Base-by-base conservation (phyloP, 2,329 filamentous ascomycete species). In the Fusarium solani-melongenae region DNA sequence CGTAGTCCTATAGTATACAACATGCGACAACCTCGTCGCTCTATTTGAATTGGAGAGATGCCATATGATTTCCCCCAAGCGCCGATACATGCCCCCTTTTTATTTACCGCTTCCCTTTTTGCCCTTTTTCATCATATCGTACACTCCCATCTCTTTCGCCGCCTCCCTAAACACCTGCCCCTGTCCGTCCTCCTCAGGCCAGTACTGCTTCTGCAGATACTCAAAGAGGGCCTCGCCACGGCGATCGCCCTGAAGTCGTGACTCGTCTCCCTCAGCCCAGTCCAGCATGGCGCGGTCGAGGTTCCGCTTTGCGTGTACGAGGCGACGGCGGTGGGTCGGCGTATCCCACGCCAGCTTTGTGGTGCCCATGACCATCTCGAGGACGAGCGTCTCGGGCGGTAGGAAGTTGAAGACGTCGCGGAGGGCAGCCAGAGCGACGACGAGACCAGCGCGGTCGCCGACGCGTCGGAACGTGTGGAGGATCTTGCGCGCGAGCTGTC, bases 391-490 rank as follows among this genome's bases (percentile, higher is more conserved):
- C 65, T 88, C 86, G 0, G 86, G 77, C 2, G 85, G 85, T 5
- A 82, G 69, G 73, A 86, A 88, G 31, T 80, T 73, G 69, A 88
- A 86, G 5, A 84, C 62, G 36, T 84, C 81, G 46, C 82, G 82
- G 29, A 88, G 80, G 22, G 83, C 81, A 29, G 83, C 81, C 55
- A 87, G 82, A 10, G 86, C 85, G 7, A 87, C 81, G 46, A 88
- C 76, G 59, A 88, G 80, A 53, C 87, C 87, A 6, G 81, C 74
- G n/a, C 77, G 74, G 70, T 88, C 87, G 27, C 81, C 72, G 5
- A 87, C 74, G 33, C 84, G 83, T 53, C 86, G 86, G 78, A 88
- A 88, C 1, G 86, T 86, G 75, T 88, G 87, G 14, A 88, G 77
- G 20, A 88, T 83, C 72, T 84, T 86, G 70, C 86, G 85, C 9